Percentiles rank a stretch among this genome's conserved stretches.
phyloP scores from a whole-genome alignment of 2,329 filamentous ascomycete genomes.

The Epichloe brachyelytri region DNA sequence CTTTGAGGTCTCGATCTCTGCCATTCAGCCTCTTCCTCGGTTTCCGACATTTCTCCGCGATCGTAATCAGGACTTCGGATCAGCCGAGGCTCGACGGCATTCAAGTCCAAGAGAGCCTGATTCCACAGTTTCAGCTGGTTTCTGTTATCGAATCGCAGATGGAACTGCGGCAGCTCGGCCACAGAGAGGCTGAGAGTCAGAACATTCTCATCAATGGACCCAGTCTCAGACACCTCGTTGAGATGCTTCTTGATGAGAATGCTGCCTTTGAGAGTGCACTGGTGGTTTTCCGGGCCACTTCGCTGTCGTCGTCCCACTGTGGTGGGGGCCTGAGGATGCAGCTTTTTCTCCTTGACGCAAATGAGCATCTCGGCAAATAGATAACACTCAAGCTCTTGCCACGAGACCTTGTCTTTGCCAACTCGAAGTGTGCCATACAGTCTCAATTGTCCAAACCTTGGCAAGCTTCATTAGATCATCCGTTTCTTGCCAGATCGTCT shows the following conservation, averaged over 20 bases:
- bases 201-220: slow-evolving; percentile 61
- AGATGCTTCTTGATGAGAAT: slow-evolving; percentile 98
- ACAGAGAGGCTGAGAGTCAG: slow-evolving; percentile 86
- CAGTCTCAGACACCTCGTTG: slow-evolving; percentile 69
- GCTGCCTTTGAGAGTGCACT: slow-evolving; percentile 89
- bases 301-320: slow-evolving; percentile 54
- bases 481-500: neutral
- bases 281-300: slow-evolving; percentile 49
- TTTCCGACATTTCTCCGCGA: slow-evolving; percentile 61
- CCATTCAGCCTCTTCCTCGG: slow-evolving; percentile 74
- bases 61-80: slow-evolving; percentile 67
- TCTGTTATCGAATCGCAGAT: slow-evolving; percentile 75
- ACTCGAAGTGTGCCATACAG: slow-evolving; percentile 83
- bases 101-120: slow-evolving; percentile 72
- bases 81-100: slow-evolving; percentile 52
- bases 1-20: slow-evolving; percentile 53
- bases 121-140: slow-evolving; percentile 84
- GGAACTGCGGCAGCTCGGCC: slow-evolving; percentile 82
- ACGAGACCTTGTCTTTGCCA: slow-evolving; percentile 89
- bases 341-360: slow-evolving; percentile 95
- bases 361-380: slow-evolving; percentile 98
- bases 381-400: slow-evolving; percentile 96
- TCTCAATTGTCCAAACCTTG: slow-evolving; percentile 78
- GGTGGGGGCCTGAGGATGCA: slow-evolving; percentile 34
- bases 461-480: slow-evolving; percentile 6